A percentile compares a stretch with the other conserved stretches of the same genome.
phyloP scores from a whole-genome alignment of 1,139 yeast genomes.

The Maudiozyma humilis region DNA sequence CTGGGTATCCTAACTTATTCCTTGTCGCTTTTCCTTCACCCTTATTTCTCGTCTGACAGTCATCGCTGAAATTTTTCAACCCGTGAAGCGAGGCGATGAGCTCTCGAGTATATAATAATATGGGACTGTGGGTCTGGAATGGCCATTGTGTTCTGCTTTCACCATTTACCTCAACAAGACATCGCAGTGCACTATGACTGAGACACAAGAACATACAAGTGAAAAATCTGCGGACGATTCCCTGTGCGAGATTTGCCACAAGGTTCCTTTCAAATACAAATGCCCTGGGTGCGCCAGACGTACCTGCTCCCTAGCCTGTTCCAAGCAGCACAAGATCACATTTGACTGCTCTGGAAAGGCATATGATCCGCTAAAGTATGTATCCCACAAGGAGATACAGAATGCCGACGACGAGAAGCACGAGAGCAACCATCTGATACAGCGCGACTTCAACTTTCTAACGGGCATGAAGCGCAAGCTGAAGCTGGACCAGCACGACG shows the following conservation, averaged over 20 bases:
- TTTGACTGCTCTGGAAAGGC: slow-evolving; percentile 59
- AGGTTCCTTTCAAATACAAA: slow-evolving; percentile 49
- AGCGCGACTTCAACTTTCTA: slow-evolving; percentile 78
- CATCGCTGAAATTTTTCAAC: too few relatives aligned
- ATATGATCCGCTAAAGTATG: slow-evolving; percentile 49
- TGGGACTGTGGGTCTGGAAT: too few relatives aligned
- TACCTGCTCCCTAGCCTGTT: slow-evolving; percentile 70
- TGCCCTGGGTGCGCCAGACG: slow-evolving; percentile 71
- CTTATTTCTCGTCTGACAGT: too few relatives aligned
- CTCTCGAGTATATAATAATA: too few relatives aligned
- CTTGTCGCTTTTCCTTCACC: too few relatives aligned
- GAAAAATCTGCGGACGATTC: background rate
- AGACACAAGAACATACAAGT: too few relatives aligned
- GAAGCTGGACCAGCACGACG: slow-evolving; percentile 45
- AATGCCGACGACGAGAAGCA: slow-evolving; percentile 36
- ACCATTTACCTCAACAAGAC: too few relatives aligned
- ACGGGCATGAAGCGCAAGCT: slow-evolving; percentile 51
- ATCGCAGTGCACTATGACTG: too few relatives aligned
- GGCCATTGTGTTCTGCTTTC: too few relatives aligned
- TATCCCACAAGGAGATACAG: slow-evolving; percentile 30
- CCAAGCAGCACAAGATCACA: slow-evolving; percentile 56
- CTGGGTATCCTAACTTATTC: too few relatives aligned
- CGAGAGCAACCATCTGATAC: slow-evolving; percentile 40
- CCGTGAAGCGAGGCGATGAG: too few relatives aligned
- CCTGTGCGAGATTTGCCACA: slow-evolving; percentile 46